Evolutionary conservation across 2,329 filamentous ascomycete species (phyloP).

Genomic region (Xylaria sp.): DNA sequence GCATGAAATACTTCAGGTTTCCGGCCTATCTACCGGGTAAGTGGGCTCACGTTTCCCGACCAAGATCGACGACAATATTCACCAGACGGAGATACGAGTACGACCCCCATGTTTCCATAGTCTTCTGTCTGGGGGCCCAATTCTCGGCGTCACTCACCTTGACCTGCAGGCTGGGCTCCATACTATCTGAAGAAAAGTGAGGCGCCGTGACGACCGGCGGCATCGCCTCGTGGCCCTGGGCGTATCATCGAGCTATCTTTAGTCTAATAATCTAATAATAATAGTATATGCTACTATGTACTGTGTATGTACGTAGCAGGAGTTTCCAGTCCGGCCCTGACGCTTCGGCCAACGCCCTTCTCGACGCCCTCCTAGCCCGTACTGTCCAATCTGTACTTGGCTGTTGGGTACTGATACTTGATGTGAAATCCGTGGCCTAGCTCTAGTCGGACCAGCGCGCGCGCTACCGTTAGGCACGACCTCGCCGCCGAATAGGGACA

Average conservation of each 20-base stretch:
- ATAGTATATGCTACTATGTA: no score
- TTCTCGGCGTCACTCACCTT: conserved; percentile 19
- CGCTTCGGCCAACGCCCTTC: no score
- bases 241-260: conserved; percentile 20
- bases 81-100: conserved; percentile 7
- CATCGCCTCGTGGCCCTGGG: conserved; percentile 21
- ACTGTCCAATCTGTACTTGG: not conserved
- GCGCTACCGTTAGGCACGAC: not conserved
- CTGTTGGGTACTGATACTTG: not conserved
- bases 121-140: conserved; percentile 19
- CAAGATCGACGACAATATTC: conserved; percentile 18
- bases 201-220: conserved; percentile 13
- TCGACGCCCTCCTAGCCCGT: not conserved
- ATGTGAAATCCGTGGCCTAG: not conserved
- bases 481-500: not conserved
- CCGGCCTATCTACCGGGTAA: conserved; percentile 1
- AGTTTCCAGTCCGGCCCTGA: not conserved
- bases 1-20: conserved; percentile 10
- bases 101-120: conserved; percentile 18
- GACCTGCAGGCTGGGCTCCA: conserved; percentile 22
- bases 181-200: conserved; percentile 22
- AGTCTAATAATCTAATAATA: not conserved
- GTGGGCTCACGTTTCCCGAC: not conserved
- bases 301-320: no score
- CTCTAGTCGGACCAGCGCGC: not conserved